phyloP scores from a whole-genome alignment of 352 stramenopile genomes.

The Globisporangium solare region DNA sequence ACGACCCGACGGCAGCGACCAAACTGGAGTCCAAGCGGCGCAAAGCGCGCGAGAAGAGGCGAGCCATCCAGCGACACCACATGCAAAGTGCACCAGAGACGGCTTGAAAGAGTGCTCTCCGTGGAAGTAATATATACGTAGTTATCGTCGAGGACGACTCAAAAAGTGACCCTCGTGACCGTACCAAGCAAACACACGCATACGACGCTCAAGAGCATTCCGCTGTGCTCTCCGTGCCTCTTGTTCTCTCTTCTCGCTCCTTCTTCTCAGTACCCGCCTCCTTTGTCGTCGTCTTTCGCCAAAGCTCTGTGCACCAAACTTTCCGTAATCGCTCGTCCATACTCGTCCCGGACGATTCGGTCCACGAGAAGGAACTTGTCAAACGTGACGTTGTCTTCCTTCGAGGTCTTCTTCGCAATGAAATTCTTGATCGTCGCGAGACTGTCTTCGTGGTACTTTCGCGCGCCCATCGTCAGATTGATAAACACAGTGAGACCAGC shows the following conservation, averaged over 20 bases:
- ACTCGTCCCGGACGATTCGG: constrained; percentile 6
- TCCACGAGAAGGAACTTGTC: constrained; percentile 1
- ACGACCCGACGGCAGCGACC: constrained; percentile 50
- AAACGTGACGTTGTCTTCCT: neutral
- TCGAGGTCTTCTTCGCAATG: constrained; percentile 7
- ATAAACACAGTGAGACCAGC: neutral
- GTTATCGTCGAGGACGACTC: neutral
- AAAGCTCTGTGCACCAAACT: neutral
- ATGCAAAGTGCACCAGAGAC: neutral
- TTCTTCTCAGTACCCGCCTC: neutral
- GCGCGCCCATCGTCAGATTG: constrained; percentile 6
- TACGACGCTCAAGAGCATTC: neutral
- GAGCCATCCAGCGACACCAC: constrained; percentile 1
- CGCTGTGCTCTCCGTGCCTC: neutral
- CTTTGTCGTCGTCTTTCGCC: neutral
- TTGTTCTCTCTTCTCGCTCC: neutral
- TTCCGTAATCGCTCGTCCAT: neutral
- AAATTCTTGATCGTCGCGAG: constrained; percentile 16
- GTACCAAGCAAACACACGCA: neutral
- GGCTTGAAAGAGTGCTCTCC: neutral
- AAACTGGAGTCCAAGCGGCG: constrained; percentile 42
- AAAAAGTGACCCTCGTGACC: neutral
- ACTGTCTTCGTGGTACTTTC: constrained; percentile 15
- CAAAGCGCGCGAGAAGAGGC: constrained; percentile 29
- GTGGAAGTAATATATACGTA: neutral